Conservation (phyloP, 164 flowering plant genomes). For the Aristolochia contorta region DNA sequence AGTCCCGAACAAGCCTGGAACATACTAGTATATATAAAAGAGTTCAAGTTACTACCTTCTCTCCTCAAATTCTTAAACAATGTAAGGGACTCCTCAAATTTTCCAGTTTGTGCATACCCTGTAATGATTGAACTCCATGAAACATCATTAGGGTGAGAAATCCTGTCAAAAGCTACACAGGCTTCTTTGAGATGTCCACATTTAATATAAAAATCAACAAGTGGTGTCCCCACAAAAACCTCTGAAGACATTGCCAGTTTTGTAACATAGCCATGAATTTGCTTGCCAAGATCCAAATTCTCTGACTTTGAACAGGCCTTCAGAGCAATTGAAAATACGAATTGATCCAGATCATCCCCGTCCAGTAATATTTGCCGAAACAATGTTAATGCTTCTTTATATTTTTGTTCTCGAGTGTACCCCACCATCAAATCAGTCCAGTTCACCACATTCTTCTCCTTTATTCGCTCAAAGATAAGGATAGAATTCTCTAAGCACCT, state of each 20-base stretch:
- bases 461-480: slow-evolving; percentile 24
- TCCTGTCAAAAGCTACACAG: slow-evolving; percentile 25
- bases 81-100: slow-evolving; percentile 24
- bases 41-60: slow-evolving; percentile 18
- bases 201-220: slow-evolving; percentile 47
- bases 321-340: slow-evolving; percentile 38
- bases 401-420: slow-evolving; percentile 21
- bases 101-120: slow-evolving; percentile 33
- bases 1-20: slow-evolving; percentile 40
- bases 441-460: slow-evolving; percentile 27
- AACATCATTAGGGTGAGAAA: slow-evolving; percentile 41
- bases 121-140: slow-evolving; percentile 51
- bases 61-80: slow-evolving; percentile 28
- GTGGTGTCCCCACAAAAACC: slow-evolving; percentile 46
- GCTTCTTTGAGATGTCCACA: slow-evolving; percentile 35
- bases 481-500: slow-evolving; percentile 32
- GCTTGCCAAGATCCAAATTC: slow-evolving; percentile 25
- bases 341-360: slow-evolving; percentile 36
- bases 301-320: slow-evolving; percentile 33
- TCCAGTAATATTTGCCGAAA: slow-evolving; percentile 27
- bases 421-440: slow-evolving; percentile 49
- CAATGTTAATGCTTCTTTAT: slow-evolving; percentile 22
- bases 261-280: slow-evolving; percentile 32
- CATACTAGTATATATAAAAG: slow-evolving; percentile 37
- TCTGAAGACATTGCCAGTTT: slow-evolving; percentile 34